A percentile compares a stretch with the other conserved stretches of the same genome.
Conservation (phyloP, 306 rosid species). For the Abrus precatorius region DNA sequence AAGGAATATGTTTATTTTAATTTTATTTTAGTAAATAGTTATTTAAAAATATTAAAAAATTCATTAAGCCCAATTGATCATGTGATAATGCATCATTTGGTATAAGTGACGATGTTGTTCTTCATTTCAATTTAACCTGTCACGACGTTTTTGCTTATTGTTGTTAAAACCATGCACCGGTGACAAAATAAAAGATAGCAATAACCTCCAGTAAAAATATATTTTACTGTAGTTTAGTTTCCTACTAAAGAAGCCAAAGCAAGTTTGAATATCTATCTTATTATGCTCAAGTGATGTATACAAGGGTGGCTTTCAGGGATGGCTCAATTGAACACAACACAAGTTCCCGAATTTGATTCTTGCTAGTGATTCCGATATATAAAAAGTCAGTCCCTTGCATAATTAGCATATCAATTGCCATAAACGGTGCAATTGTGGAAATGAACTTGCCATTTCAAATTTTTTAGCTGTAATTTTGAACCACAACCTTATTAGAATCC, state of each 20-base stretch:
- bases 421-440: not conserved
- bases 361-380: not conserved
- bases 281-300: not conserved
- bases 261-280: not conserved
- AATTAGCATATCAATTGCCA: not conserved
- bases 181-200: too few species aligned
- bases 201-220: too few species aligned
- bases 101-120: too few species aligned
- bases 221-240: not conserved
- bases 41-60: too few species aligned
- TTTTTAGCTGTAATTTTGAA: not conserved
- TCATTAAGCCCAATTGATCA: too few species aligned
- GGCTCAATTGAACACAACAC: not conserved
- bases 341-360: not conserved
- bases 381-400: not conserved
- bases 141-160: too few species aligned
- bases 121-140: too few species aligned
- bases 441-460: not conserved
- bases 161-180: too few species aligned
- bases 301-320: not conserved
- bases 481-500: conserved; percentile 20
- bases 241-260: not conserved
- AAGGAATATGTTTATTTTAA: too few species aligned
- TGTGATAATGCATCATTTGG: too few species aligned
- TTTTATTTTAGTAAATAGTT: too few species aligned